Evolutionary conservation across 2,329 filamentous ascomycete genomes (phyloP).

Genomic region (Pseudocercospora cruenta): DNA sequence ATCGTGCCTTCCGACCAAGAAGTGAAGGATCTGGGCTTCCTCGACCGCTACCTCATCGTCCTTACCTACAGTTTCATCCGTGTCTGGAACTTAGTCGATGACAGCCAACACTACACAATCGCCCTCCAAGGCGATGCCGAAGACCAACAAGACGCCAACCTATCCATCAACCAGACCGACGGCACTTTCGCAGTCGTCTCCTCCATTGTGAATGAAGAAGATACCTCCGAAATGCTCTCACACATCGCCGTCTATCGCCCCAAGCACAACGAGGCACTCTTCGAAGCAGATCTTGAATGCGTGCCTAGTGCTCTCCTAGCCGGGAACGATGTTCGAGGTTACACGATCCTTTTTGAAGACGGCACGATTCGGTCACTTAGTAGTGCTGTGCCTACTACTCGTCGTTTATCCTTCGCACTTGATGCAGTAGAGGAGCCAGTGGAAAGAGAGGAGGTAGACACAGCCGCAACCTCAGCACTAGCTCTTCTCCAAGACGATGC

Average conservation of each 20-base stretch:
- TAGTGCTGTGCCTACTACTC: constrained; percentile 12
- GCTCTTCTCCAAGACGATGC: constrained; percentile 15
- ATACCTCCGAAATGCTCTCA: constrained; percentile 14
- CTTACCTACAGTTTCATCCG: constrained; percentile 72
- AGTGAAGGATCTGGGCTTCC: constrained; percentile 66
- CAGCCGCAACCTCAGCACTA: constrained; percentile 8
- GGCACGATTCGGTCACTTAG: constrained; percentile 66
- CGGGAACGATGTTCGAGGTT: constrained; percentile 68
- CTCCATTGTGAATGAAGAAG: constrained; percentile 8
- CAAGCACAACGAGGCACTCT: constrained; percentile 61
- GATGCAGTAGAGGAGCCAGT: constrained; percentile 1
- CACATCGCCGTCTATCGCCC: constrained; percentile 66
- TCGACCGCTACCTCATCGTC: constrained; percentile 74
- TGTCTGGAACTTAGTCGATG: constrained; percentile 83
- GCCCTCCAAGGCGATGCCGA: constrained; percentile 51
- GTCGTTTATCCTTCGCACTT: constrained; percentile 6
- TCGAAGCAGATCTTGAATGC: constrained; percentile 44
- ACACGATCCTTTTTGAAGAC: constrained; percentile 73
- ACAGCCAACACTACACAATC: constrained; percentile 71
- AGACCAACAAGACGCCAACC: constrained; percentile 33
- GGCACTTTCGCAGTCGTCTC: constrained; percentile 47
- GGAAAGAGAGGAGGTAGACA: neutral
- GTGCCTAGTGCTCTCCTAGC: constrained; percentile 67
- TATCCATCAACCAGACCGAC: constrained; percentile 69
- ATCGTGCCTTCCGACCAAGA: constrained; percentile 50